These are phyloP conservation scores for Naganishia sp. DNA, from an alignment of 1,284 basidiomycete species.

Conservation along the genomic window DNA sequence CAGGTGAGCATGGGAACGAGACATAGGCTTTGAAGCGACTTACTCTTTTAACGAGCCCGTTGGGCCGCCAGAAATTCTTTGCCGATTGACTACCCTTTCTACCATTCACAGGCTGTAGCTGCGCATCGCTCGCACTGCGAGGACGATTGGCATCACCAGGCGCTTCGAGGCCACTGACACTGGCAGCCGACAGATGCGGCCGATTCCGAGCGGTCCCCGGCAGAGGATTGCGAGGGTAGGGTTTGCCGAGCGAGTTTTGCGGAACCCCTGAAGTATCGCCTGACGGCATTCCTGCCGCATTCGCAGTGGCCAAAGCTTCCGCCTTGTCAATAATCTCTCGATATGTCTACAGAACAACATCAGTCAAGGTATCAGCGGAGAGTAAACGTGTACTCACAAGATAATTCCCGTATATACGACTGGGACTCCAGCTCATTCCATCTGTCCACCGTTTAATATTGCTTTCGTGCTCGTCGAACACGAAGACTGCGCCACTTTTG, in stretches of 20 bases:
- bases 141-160: neutral
- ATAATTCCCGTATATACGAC: conserved; percentile 80
- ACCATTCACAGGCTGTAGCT: conserved; percentile 65
- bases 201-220: conserved; percentile 11
- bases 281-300: conserved; percentile 4
- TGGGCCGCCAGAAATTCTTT: conserved; percentile 20
- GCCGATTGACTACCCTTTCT: conserved; percentile 68
- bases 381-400: conserved; percentile 57
- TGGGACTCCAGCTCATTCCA: conserved; percentile 81
- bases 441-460: conserved; percentile 99
- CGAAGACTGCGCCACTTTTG: conserved; percentile 89
- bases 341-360: conserved; percentile 61
- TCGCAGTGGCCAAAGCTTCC: conserved; percentile 29
- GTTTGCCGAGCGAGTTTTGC: neutral
- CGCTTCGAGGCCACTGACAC: conserved; percentile 31
- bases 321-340: conserved; percentile 81
- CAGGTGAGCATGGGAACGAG: conserved; percentile 33
- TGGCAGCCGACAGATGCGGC: conserved; percentile 30
- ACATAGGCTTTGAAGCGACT: conserved; percentile 38
- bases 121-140: conserved; percentile 42
- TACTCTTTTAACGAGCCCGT: conserved; percentile 92
- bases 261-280: conserved; percentile 14
- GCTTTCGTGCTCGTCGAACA: conserved; percentile 95
- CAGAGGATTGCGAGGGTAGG: conserved; percentile 23
- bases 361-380: neutral